phyloP scores from a whole-genome alignment of 345 rosid genomes.

The Mangifera indica region DNA sequence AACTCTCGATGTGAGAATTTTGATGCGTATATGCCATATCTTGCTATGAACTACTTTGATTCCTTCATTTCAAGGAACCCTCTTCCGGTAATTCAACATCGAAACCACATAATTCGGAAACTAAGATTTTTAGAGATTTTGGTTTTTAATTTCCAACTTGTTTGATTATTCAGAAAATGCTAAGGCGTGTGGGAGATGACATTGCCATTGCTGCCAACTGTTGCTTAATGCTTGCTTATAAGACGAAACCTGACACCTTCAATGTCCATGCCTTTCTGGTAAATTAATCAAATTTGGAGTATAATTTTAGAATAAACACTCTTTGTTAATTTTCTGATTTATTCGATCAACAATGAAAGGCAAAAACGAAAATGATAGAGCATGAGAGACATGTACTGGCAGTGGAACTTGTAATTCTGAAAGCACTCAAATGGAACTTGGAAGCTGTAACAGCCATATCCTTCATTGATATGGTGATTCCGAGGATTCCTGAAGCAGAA shows the following conservation, averaged over 20 bases:
- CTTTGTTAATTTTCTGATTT: not conserved
- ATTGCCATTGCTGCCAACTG: too few relatives aligned
- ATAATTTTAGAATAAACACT: too few relatives aligned
- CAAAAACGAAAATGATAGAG: not conserved
- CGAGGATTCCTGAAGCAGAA: not conserved
- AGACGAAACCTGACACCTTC: not conserved
- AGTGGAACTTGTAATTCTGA: constrained; percentile 7
- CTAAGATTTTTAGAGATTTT: too few relatives aligned
- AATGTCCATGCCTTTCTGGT: constrained; percentile 1
- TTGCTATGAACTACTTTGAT: too few relatives aligned
- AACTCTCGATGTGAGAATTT: too few relatives aligned
- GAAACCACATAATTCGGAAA: too few relatives aligned
- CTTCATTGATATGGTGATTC: not conserved
- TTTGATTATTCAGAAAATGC: too few relatives aligned
- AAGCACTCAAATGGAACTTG: constrained; percentile 1
- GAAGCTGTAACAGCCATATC: not conserved
- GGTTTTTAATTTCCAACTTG: too few relatives aligned
- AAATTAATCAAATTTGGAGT: not conserved
- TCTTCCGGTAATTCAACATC: too few relatives aligned
- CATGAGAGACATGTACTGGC: not conserved
- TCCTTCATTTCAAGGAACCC: too few relatives aligned
- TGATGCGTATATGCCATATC: too few relatives aligned
- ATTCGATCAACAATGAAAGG: not conserved
- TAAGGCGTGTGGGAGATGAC: too few relatives aligned
- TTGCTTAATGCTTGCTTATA: not conserved